These are phyloP conservation scores for Dicorynia guianensis DNA, from an alignment of 306 rosid species.

Conservation along the genomic window DNA sequence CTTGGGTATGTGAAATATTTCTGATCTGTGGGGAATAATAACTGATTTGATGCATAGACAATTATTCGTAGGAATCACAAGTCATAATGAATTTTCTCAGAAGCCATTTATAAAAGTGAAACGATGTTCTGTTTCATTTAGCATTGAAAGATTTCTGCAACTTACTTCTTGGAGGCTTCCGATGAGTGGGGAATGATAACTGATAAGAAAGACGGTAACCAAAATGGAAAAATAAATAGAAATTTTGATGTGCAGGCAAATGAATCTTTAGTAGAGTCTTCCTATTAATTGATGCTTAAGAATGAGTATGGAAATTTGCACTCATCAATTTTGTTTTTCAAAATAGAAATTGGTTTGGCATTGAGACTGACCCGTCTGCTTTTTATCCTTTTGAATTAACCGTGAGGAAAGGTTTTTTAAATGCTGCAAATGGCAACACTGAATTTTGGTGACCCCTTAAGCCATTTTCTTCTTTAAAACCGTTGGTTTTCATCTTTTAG, in stretches of 20 bases:
- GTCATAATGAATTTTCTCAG: neutral
- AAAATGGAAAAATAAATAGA: neutral
- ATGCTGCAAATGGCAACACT: neutral
- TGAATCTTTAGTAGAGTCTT: neutral
- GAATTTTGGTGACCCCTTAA: neutral
- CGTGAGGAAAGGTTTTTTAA: no score
- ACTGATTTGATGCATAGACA: neutral
- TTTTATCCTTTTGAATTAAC: neutral
- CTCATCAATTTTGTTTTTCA: neutral
- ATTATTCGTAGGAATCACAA: neutral
- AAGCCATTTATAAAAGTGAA: neutral
- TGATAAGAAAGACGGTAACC: neutral
- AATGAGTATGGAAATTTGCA: neutral
- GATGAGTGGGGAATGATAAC: neutral
- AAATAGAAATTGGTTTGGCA: neutral
- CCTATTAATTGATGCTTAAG: neutral
- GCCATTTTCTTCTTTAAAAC: neutral
- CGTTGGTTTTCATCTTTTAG: neutral
- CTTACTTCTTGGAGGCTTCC: slow-evolving; percentile 4
- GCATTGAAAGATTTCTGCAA: neutral
- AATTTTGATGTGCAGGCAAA: neutral
- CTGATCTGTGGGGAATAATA: neutral
- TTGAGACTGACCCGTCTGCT: neutral
- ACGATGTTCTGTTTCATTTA: neutral
- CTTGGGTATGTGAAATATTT: neutral